A percentile compares a stretch with the other conserved stretches of the same genome.
Conservation (phyloP, 192 early-diverging fungal species). For the Hyaloraphidium curvatum region DNA sequence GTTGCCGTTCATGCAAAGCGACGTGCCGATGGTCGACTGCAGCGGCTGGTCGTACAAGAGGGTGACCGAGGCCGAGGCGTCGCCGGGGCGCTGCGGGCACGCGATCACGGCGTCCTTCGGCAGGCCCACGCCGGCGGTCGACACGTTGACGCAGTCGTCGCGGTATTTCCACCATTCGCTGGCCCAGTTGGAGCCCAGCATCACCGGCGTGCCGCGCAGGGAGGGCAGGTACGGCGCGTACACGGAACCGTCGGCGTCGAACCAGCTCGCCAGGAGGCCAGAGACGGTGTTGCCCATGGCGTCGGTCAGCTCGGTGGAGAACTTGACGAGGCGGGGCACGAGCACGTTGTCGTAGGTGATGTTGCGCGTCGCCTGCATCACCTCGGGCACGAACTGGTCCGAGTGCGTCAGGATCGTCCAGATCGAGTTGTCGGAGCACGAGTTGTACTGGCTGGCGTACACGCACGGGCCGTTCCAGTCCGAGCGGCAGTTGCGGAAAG, state of each 20-base stretch:
- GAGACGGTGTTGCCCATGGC: slow-evolving; percentile 5
- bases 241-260: slow-evolving; percentile 9
- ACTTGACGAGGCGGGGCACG: slow-evolving; percentile 2
- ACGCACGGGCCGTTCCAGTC: not conserved
- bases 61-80: not conserved
- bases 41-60: not conserved
- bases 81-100: not conserved
- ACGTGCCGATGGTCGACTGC: not conserved
- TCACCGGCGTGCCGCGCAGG: not conserved
- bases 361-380: slow-evolving; percentile 12
- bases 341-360: slow-evolving; percentile 10
- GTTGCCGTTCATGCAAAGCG: slow-evolving; percentile 7
- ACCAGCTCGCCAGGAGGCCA: slow-evolving; percentile 8
- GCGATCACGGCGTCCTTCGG: not conserved
- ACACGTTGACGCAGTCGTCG: too few relatives aligned
- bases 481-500: slow-evolving; percentile 13
- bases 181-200: slow-evolving; percentile 11
- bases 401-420: slow-evolving; percentile 12
- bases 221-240: too few relatives aligned
- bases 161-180: slow-evolving; percentile 18
- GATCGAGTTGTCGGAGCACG: slow-evolving; percentile 5
- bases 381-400: slow-evolving; percentile 8
- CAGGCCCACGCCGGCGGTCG: too few relatives aligned
- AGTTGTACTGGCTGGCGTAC: slow-evolving; percentile 5
- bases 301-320: too few relatives aligned